phyloP scores from a whole-genome alignment of 352 stramenopile genomes.

The Globisporangium paddicum region DNA sequence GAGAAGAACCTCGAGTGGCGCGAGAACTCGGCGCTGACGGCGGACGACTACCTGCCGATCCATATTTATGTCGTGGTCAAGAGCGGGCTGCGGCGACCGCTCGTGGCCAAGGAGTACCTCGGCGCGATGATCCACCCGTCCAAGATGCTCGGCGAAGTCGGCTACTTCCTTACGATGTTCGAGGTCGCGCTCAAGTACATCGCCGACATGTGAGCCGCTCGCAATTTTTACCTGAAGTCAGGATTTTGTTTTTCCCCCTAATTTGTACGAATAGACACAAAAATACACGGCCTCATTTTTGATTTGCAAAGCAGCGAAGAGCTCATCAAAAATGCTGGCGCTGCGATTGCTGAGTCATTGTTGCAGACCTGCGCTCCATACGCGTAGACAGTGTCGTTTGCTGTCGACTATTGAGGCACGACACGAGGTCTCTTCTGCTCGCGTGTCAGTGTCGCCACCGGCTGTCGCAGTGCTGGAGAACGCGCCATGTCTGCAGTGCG shows the following conservation, averaged over 20 bases:
- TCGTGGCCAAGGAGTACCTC: constrained; percentile 70
- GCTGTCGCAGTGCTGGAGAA: constrained; percentile 25
- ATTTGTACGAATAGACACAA: constrained; percentile 11
- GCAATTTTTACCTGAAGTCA: background rate
- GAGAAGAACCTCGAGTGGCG: constrained; percentile 77
- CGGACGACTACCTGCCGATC: constrained; percentile 83
- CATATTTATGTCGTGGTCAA: constrained; percentile 86
- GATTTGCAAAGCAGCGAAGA: background rate
- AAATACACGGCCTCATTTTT: background rate
- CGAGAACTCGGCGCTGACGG: constrained; percentile 68
- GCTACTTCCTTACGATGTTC: constrained; percentile 88
- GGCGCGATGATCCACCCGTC: constrained; percentile 82
- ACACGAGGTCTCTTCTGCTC: background rate
- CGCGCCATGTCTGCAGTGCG: constrained; percentile 50
- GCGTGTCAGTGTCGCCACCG: background rate
- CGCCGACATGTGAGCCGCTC: constrained; percentile 54
- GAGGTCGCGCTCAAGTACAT: constrained; percentile 86
- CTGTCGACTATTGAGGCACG: background rate
- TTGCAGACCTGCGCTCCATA: background rate
- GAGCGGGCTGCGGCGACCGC: constrained; percentile 64
- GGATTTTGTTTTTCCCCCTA: background rate
- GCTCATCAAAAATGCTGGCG: background rate
- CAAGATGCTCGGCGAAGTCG: constrained; percentile 76
- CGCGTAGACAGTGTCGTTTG: background rate
- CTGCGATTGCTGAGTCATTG: background rate